These are phyloP conservation scores for Fusarium sp. DNA, from an alignment of 2,329 filamentous ascomycete genomes.

Conservation along the genomic window DNA sequence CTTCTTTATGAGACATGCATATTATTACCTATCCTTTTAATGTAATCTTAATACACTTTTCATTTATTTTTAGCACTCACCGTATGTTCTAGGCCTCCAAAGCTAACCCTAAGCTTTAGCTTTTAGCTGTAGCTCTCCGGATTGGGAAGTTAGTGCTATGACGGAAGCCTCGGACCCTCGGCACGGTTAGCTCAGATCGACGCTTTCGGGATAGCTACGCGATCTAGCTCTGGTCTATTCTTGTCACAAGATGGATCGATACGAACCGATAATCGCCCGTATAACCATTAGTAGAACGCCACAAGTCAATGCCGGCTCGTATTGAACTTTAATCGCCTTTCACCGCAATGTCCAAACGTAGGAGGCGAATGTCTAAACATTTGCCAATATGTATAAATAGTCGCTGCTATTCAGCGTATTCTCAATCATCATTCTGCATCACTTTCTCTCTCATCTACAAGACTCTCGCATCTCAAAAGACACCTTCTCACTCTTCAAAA, in stretches of 20 bases:
- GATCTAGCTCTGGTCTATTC: background rate
- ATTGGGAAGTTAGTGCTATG: background rate
- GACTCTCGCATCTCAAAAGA: background rate
- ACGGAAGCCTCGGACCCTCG: background rate
- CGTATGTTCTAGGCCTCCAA: background rate
- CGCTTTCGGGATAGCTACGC: background rate
- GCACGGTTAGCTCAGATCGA: background rate
- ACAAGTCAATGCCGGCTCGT: background rate
- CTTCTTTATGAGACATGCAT: background rate
- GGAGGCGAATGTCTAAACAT: background rate
- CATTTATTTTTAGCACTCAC: background rate
- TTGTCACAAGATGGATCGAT: background rate
- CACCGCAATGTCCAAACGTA: background rate
- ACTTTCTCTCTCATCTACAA: background rate
- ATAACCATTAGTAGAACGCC: background rate
- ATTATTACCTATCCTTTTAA: background rate
- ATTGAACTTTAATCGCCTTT: background rate
- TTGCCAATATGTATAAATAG: background rate
- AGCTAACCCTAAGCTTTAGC: background rate
- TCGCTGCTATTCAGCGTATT: background rate
- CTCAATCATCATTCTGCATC: background rate
- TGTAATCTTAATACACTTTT: background rate
- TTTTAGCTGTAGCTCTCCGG: background rate
- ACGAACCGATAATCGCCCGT: background rate
- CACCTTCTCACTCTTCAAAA: constrained; percentile 28